Conservation (phyloP, 192 early-diverging fungal species). For the Allomyces macrogynus region DNA sequence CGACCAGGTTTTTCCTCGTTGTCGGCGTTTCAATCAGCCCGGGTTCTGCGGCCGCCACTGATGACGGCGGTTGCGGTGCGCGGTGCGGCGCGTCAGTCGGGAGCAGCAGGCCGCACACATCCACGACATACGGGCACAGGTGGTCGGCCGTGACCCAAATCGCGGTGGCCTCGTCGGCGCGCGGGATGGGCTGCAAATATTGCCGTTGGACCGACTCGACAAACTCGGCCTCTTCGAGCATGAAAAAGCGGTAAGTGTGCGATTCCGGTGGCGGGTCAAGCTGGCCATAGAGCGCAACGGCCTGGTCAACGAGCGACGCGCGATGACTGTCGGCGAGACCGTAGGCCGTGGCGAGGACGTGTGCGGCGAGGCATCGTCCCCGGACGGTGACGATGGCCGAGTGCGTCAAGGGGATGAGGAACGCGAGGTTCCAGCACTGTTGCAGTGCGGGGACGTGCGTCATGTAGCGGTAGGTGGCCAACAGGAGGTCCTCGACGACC, state of each 20-base stretch:
- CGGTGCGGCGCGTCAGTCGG: constrained; percentile 8
- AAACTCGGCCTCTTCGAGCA: background rate
- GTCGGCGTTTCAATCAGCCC: constrained; percentile 57
- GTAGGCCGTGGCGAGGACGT: too few relatives aligned
- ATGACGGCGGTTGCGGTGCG: constrained; percentile 2
- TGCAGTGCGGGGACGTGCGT: background rate
- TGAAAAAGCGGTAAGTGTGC: constrained; percentile 1
- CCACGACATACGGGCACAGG: constrained; percentile 27
- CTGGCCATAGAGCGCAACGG: too few relatives aligned
- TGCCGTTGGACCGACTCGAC: too few relatives aligned
- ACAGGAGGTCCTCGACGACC: background rate
- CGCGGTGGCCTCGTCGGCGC: too few relatives aligned
- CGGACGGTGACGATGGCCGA: too few relatives aligned
- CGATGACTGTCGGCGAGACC: too few relatives aligned
- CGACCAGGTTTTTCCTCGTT: constrained; percentile 51
- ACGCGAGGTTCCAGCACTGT: background rate
- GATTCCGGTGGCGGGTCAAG: too few relatives aligned
- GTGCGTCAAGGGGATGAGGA: too few relatives aligned
- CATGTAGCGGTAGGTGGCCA: background rate
- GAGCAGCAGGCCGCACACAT: constrained; percentile 49
- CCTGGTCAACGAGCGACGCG: too few relatives aligned
- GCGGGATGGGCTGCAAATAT: too few relatives aligned
- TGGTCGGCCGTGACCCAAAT: constrained; percentile 5
- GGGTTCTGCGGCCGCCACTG: constrained; percentile 6
- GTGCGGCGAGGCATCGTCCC: too few relatives aligned